These are phyloP conservation scores for Boletus rubropictus DNA, from an alignment of 768 basidiomycete genomes.

Conservation along the genomic window DNA sequence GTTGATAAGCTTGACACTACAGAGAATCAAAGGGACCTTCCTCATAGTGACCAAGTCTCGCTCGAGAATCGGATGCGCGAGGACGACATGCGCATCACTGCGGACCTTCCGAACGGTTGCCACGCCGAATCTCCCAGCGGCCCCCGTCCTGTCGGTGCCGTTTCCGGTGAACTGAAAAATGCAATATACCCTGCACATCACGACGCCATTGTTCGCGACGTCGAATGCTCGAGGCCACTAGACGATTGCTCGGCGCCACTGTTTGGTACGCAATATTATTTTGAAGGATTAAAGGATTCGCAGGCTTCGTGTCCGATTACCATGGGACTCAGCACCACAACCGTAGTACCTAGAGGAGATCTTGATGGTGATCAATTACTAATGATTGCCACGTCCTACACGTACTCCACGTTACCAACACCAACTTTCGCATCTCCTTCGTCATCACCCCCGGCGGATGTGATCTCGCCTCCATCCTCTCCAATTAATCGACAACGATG, in stretches of 20 bases:
- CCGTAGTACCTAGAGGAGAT: slow-evolving; percentile 13
- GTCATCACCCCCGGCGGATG: slow-evolving; percentile 25
- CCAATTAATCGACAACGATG: slow-evolving; percentile 18
- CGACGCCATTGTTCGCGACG: background rate
- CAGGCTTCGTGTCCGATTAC: slow-evolving; percentile 11
- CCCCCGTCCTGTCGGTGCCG: background rate
- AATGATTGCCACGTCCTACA: slow-evolving; percentile 16
- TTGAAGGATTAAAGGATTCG: slow-evolving; percentile 11
- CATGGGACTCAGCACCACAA: slow-evolving; percentile 10
- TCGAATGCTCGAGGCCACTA: background rate
- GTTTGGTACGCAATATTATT: slow-evolving; percentile 1
- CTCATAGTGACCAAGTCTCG: background rate
- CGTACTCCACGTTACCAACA: slow-evolving; percentile 25
- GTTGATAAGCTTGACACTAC: background rate
- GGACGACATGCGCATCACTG: background rate
- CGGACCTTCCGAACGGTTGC: background rate
- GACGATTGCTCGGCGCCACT: background rate
- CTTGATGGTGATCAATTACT: slow-evolving; percentile 14
- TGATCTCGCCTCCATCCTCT: slow-evolving; percentile 19
- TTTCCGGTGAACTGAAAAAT: background rate
- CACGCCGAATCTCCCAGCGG: slow-evolving; percentile 1
- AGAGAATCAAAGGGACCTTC: background rate
- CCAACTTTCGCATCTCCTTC: slow-evolving; percentile 29
- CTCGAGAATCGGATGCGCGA: slow-evolving; percentile 3
- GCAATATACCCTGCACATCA: background rate